Percentiles rank a stretch among this genome's conserved stretches.
Evolutionary conservation across 331 rosid species (phyloP).

Genomic region (Malus hybrid): DNA sequence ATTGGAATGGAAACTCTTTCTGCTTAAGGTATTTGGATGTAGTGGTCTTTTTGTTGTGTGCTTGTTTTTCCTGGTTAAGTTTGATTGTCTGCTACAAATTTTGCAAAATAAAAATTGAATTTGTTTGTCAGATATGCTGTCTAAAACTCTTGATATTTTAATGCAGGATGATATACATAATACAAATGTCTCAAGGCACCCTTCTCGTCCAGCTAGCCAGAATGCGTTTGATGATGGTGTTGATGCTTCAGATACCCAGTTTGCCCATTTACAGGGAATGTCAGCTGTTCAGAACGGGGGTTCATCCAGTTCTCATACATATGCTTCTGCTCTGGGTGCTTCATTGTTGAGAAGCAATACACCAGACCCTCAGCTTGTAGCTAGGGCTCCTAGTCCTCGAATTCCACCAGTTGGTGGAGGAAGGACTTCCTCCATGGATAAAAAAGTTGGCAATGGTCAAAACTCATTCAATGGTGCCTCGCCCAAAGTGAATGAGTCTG

Average conservation of each 20-base stretch:
- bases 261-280: constrained; percentile 30
- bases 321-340: constrained; percentile 47
- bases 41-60: background rate
- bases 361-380: constrained; percentile 40
- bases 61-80: background rate
- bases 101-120: background rate
- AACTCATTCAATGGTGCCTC: constrained; percentile 29
- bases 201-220: constrained; percentile 42
- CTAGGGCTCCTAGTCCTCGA: constrained; percentile 48
- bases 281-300: constrained; percentile 25
- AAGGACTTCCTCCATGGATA: constrained; percentile 31
- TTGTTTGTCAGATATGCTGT: background rate
- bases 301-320: constrained; percentile 28
- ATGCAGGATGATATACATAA: constrained; percentile 38
- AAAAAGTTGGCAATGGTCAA: constrained; percentile 22
- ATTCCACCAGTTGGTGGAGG: constrained; percentile 30
- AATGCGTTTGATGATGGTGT: constrained; percentile 40
- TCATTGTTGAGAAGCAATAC: constrained; percentile 43
- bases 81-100: background rate
- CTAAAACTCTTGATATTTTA: background rate
- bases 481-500: constrained; percentile 23
- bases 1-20: background rate
- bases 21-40: background rate
- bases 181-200: constrained; percentile 31
- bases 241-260: constrained; percentile 35